Conservation (phyloP, 139 green algal genomes). For the Chlorella sp. region DNA sequence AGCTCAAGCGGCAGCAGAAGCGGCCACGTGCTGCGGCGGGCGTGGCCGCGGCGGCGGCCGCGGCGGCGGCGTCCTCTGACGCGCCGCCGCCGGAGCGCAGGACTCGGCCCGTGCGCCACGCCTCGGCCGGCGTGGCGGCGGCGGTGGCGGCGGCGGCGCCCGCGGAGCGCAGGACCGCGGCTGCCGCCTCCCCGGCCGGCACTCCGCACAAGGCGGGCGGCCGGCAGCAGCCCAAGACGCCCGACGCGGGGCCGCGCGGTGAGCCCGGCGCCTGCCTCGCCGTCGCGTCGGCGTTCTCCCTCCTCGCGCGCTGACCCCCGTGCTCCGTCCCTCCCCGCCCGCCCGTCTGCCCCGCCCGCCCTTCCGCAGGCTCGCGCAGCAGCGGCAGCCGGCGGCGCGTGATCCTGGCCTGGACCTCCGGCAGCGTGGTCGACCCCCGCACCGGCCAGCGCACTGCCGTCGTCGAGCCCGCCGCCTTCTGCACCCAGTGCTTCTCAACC, state of each 20-base stretch:
- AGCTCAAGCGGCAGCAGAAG: not conserved
- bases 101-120: too few species aligned
- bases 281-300: not conserved
- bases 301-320: not conserved
- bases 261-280: not conserved
- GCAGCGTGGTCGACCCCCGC: constrained; percentile 30
- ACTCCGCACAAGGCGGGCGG: not conserved
- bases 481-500: constrained; percentile 31
- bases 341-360: not conserved
- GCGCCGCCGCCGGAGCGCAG: too few species aligned
- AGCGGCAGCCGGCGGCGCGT: constrained; percentile 3
- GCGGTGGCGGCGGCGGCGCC: too few species aligned
- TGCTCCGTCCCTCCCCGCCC: too few species aligned
- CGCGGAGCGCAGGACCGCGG: too few species aligned
- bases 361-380: constrained; percentile 1
- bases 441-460: constrained; percentile 11
- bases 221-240: not conserved
- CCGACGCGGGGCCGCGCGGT: not conserved
- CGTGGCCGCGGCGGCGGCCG: too few species aligned
- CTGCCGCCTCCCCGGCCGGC: not conserved
- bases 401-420: constrained; percentile 32
- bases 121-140: too few species aligned
- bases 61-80: not conserved
- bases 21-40: not conserved
- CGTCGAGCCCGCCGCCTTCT: constrained; percentile 38